Evolutionary conservation across 2,329 filamentous ascomycete genomes (phyloP), one percentile per base, ranked within the genome.

Genomic region (Fusarium decemcellulare): DNA sequence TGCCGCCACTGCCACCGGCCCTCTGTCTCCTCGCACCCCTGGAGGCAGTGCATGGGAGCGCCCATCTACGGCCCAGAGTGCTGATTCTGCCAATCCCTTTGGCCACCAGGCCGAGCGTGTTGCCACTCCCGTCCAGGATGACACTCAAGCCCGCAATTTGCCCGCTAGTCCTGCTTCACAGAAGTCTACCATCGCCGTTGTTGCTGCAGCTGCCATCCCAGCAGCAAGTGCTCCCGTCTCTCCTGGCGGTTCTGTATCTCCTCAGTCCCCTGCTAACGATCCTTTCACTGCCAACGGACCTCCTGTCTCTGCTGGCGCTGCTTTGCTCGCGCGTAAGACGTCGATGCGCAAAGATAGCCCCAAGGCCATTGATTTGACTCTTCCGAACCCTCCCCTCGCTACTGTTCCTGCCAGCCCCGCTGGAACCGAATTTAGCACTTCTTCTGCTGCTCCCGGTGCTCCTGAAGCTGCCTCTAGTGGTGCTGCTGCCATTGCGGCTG

Each of bases 31-130:
- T 27, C 73, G 73, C 56, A 69, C 79, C 15, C 77, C 76, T 32
- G 77, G 80, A 61, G 76, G 76, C 58, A 81, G 77, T 71, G 68
- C 82, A 16, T 86, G 85, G 82, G 86, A 88, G 61, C 83, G 86
- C 36, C 84, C 85, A 12, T 72, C 81, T 39, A 81, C 80, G 5
- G 78, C 79, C 79, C 73, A 81, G 65, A 81, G 83, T 78, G 81
- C 83, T 54, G 85, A 90, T 74, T 82, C 86, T 3, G 83, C 84
- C 63, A 94, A 96, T 77, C 93, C 93, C 18, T 96, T 96, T 78
- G 90, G 88, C 52, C 86, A 86, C 73, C 85, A 88, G 67, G 85
- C 87, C 40, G 88, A 90, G 78, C 83, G 79, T 56, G 75, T 83
- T 39, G 75, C 80, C 44, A 81, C 81, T n/a, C 80, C 84, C 27